Conservation (phyloP, 163 green algal species). For the Chlamydomonas reinhardtii region DNA sequence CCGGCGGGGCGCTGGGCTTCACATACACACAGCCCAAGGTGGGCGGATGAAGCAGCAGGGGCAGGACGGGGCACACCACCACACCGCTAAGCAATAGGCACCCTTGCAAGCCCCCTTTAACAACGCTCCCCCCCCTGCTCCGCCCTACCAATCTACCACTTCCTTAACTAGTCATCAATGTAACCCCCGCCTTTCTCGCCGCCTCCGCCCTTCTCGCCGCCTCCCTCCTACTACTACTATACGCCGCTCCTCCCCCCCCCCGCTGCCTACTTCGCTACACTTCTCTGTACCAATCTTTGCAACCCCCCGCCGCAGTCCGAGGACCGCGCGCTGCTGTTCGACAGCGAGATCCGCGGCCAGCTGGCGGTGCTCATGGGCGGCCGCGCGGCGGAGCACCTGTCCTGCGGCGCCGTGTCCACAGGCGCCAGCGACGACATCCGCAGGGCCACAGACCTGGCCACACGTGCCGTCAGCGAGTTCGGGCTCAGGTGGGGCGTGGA, state of each 20-base stretch:
- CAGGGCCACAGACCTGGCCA: conserved; percentile 87
- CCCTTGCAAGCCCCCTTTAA: too few relatives aligned
- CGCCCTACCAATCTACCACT: too few relatives aligned
- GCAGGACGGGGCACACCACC: neutral
- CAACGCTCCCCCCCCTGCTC: too few relatives aligned
- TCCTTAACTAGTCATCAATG: too few relatives aligned
- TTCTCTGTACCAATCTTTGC: too few relatives aligned
- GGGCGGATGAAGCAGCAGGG: neutral
- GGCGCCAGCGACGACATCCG: conserved; percentile 92
- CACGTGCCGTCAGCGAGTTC: conserved; percentile 61
- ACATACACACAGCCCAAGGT: conserved; percentile 86
- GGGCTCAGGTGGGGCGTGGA: neutral
- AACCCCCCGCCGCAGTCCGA: too few relatives aligned
- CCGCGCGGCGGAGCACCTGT: conserved; percentile 88
- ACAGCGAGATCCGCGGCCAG: conserved; percentile 86
- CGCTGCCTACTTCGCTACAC: too few relatives aligned
- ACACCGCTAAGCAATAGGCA: too few relatives aligned
- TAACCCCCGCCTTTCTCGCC: conserved; percentile 59
- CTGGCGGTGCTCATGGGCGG: conserved; percentile 92
- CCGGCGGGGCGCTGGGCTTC: conserved; percentile 89
- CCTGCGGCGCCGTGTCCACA: conserved; percentile 79
- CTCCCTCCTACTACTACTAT: too few relatives aligned
- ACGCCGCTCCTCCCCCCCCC: too few relatives aligned
- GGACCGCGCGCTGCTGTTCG: conserved; percentile 83
- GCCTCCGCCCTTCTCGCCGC: conserved; percentile 59